A percentile compares a stretch with the other conserved stretches of the same genome.
Conservation (phyloP, 202 grass and related monocot species). For the Setaria viridis region DNA sequence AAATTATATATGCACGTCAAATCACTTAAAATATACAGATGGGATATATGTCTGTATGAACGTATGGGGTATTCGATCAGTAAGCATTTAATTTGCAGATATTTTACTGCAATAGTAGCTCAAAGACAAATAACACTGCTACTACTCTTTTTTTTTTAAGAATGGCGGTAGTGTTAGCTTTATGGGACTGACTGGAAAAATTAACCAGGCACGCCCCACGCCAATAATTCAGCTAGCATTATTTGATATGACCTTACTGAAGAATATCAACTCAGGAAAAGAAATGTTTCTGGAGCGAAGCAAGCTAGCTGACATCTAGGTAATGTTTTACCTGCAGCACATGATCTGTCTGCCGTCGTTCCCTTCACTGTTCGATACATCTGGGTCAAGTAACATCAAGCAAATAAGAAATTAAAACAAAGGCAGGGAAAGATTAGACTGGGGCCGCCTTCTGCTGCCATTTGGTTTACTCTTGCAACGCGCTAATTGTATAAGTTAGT, state of each 20-base stretch:
- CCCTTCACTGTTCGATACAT: slow-evolving; percentile 78
- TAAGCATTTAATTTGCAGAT: neutral
- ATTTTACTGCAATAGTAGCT: neutral
- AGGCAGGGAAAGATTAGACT: slow-evolving; percentile 21
- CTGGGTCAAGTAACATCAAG: slow-evolving; percentile 47
- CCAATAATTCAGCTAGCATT: slow-evolving; percentile 57
- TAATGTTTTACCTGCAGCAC: slow-evolving; percentile 59
- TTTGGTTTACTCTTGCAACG: slow-evolving; percentile 44
- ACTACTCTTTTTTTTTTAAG: neutral
- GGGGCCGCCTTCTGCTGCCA: slow-evolving; percentile 20
- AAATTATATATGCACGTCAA: slow-evolving; percentile 38
- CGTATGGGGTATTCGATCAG: slow-evolving; percentile 17
- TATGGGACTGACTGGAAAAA: slow-evolving; percentile 40
- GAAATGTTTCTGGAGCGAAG: slow-evolving; percentile 38
- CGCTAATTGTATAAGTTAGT: slow-evolving; percentile 4
- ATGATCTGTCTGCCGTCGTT: slow-evolving; percentile 60
- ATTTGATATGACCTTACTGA: slow-evolving; percentile 58
- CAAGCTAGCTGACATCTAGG: slow-evolving; percentile 29
- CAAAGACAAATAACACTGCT: neutral
- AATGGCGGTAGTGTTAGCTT: slow-evolving; percentile 22
- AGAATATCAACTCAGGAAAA: slow-evolving; percentile 44
- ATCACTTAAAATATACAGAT: slow-evolving; percentile 9
- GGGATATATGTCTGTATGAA: neutral
- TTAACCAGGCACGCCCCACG: slow-evolving; percentile 28
- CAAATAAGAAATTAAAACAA: slow-evolving; percentile 5